Percentiles rank a stretch among this genome's conserved stretches.
Conservation (phyloP, 2,329 filamentous ascomycete species). For the Fusarium nematophilum region DNA sequence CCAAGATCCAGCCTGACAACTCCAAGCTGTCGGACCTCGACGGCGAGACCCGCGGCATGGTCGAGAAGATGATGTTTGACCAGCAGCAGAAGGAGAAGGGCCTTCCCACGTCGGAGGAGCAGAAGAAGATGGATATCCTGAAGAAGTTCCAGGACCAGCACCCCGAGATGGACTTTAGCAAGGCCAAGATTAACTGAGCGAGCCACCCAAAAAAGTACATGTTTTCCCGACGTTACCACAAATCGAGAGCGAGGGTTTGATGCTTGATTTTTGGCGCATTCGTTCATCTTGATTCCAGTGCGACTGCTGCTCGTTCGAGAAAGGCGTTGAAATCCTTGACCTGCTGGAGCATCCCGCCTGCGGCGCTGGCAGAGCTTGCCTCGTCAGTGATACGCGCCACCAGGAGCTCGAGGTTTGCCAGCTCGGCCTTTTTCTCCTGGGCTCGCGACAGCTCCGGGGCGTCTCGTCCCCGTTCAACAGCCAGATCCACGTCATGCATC, state of each 20-base stretch:
- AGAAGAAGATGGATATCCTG: slow-evolving; percentile 93
- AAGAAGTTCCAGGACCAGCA: slow-evolving; percentile 90
- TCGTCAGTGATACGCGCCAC: slow-evolving; percentile 66
- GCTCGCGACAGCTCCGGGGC: slow-evolving; percentile 59
- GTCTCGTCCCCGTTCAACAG: slow-evolving; percentile 61
- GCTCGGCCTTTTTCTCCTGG: slow-evolving; percentile 61
- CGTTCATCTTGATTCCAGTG: slow-evolving; percentile 60
- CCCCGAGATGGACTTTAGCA: slow-evolving; percentile 78
- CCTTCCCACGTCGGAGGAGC: slow-evolving; percentile 89
- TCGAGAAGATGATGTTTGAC: slow-evolving; percentile 99
- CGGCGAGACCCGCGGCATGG: slow-evolving; percentile 94
- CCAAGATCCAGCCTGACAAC: slow-evolving; percentile 93
- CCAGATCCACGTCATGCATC: slow-evolving; percentile 72
- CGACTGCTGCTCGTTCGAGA: slow-evolving; percentile 68
- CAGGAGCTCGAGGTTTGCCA: slow-evolving; percentile 68
- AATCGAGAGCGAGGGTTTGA: slow-evolving; percentile 8
- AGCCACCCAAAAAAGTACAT: slow-evolving; percentile 21
- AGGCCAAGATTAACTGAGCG: slow-evolving; percentile 71
- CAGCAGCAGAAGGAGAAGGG: slow-evolving; percentile 96
- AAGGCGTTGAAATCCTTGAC: slow-evolving; percentile 73
- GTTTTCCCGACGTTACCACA: slow-evolving; percentile 14
- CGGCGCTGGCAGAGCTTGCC: slow-evolving; percentile 60
- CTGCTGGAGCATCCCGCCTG: slow-evolving; percentile 65
- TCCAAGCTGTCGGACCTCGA: slow-evolving; percentile 93
- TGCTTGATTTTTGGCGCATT: slow-evolving; percentile 6